Evolutionary conservation across 176 grass and related monocot species (phyloP).

Genomic region (Saccharum officinarum): DNA sequence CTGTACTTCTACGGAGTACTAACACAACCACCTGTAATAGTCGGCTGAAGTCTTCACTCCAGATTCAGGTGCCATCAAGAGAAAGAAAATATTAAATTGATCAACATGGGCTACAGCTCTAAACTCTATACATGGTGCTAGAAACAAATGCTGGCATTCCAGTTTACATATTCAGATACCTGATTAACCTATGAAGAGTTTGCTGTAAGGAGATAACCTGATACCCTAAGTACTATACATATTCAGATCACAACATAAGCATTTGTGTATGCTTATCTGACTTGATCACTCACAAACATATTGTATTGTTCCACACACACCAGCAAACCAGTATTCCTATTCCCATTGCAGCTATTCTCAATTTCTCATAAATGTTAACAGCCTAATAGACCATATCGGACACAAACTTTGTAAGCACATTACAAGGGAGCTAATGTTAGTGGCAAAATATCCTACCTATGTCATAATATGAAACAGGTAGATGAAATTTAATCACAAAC

Average conservation of each 20-base stretch:
- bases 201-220: not conserved
- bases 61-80: not conserved
- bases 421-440: not conserved
- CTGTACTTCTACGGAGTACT: no score
- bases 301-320: not conserved
- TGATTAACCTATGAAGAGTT: not conserved
- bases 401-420: not conserved
- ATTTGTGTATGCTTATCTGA: not conserved
- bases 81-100: not conserved
- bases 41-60: not conserved
- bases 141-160: not conserved
- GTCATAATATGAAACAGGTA: not conserved
- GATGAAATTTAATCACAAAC: not conserved
- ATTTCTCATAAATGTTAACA: not conserved
- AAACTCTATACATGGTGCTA: not conserved
- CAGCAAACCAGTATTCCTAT: not conserved
- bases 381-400: not conserved
- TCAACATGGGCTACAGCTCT: not conserved
- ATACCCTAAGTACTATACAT: not conserved
- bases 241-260: not conserved
- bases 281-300: not conserved
- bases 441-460: not conserved
- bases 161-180: not conserved
- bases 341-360: not conserved
- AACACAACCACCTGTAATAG: not conserved